These are phyloP conservation scores for Fagopyrum esculentum DNA, from an alignment of 148 eudicot genomes.

Conservation along the genomic window DNA sequence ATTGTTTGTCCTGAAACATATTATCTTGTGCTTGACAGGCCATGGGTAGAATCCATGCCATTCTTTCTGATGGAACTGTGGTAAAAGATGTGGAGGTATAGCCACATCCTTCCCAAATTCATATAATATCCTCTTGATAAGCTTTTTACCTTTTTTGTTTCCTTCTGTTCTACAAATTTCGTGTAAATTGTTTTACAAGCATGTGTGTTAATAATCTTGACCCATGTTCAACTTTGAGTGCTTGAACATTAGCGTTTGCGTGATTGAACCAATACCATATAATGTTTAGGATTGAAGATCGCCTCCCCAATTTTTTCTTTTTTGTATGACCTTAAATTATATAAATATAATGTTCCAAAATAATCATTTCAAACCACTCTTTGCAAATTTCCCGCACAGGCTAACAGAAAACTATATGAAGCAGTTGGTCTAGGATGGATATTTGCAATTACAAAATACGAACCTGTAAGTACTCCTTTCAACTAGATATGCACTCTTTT, in stretches of 20 bases:
- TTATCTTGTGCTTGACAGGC: slow-evolving; percentile 29
- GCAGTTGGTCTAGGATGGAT: slow-evolving; percentile 97
- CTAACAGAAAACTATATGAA: slow-evolving; percentile 82
- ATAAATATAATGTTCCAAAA: background rate
- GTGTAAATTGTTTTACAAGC: no score
- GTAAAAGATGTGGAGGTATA: slow-evolving; percentile 87
- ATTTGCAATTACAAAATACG: slow-evolving; percentile 81
- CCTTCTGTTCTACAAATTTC: no score
- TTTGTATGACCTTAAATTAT: background rate
- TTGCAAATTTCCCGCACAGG: slow-evolving; percentile 27
- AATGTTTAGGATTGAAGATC: no score
- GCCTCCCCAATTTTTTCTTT: background rate
- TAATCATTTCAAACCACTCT: background rate
- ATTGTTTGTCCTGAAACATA: background rate
- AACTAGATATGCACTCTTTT: background rate
- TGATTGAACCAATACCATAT: no score
- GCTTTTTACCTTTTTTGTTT: no score
- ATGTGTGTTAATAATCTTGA: no score
- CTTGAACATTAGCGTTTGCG: no score
- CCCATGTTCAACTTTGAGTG: no score
- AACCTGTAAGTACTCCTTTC: slow-evolving; percentile 57
- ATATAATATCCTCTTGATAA: background rate
- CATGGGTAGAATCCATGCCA: slow-evolving; percentile 96
- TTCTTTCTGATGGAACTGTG: slow-evolving; percentile 81
- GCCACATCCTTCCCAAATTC: background rate